Conservation (phyloP, 371 early-diverging fungal species). For the Haplosporangium sp. region DNA sequence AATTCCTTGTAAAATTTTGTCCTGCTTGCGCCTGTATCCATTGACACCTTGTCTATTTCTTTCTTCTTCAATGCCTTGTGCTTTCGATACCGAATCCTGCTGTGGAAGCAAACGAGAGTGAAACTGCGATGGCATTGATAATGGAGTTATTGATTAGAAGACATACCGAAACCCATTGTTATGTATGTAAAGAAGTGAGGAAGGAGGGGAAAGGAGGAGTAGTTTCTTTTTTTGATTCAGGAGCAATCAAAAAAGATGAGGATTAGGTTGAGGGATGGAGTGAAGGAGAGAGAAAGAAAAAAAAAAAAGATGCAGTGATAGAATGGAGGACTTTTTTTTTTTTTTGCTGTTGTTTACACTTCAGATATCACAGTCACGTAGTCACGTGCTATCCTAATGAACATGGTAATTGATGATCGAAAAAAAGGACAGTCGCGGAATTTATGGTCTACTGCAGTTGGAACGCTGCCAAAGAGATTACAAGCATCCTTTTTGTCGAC, state of each 20-base stretch:
- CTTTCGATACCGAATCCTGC: no score
- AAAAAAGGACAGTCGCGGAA: no score
- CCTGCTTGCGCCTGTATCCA: no score
- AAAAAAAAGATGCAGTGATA: neutral
- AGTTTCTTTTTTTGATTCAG: conserved; percentile 6
- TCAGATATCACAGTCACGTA: neutral
- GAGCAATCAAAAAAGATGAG: conserved; percentile 5
- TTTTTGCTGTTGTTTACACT: neutral
- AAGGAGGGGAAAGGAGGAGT: neutral
- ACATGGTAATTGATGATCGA: neutral
- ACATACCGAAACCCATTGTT: conserved; percentile 43
- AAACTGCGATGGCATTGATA: neutral
- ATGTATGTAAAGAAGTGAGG: conserved; percentile 5
- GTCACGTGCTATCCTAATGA: neutral
- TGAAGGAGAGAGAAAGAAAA: conserved; percentile 4
- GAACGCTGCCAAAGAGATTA: no score
- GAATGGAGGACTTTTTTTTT: conserved; percentile 4
- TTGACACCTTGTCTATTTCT: no score
- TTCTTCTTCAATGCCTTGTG: no score
- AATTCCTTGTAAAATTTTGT: no score
- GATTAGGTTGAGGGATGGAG: neutral
- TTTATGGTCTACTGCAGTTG: no score
- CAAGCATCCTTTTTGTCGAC: no score
- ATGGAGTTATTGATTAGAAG: neutral
- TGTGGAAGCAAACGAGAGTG: no score